Base-by-base conservation (phyloP, 2,329 filamentous ascomycete genomes). In the Hymenoscyphus scutula region DNA sequence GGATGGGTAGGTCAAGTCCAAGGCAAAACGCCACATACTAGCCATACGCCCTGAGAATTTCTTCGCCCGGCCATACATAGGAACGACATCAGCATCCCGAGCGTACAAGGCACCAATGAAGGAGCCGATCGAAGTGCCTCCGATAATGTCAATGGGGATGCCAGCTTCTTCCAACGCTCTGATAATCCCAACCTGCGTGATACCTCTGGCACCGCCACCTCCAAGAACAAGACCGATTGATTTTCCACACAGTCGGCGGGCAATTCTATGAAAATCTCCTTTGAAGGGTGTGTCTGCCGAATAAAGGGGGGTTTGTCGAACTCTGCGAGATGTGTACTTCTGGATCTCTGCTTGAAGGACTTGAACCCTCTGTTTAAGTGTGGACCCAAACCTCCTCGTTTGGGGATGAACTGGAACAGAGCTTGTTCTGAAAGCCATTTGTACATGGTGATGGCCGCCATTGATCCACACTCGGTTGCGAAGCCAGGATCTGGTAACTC, bases 11-110 rank as follows among this genome's bases (percentile, higher is more conserved):
- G 95, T 99, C 70, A 99, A 77, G 73, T 99, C 95, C 2, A 99
- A 81, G 0, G 93, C 93, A 75, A 99, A 97, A n/a, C 95, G 87
- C 95, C 95, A 99, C 78, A 98, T 91, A 76, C 94, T 98, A 53
- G 91, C 92, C 96, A 99, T 99, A n/a, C 96, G 89, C 4, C 95
- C 93, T 0, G 95, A 86, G 75, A 99, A 99, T 75, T 97, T 97
- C 83, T 99, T 99, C 15, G 92, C 92, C 54, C 96, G 85, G 0
- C 95, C 95, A 71, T 96, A 97, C 84, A 98, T 97, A 13, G 95
- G 95, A 4, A 99, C 94, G 0, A 97, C 88, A 73, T 99, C 96
- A 10, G 94, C 95, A 74, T 99, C 95, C 62, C 94, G 90, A 1
- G 96, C 95, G 75, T 99, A 99, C 1, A 99, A 80, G 1, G 91